Conservation (phyloP, 2,329 filamentous ascomycete genomes). For the Colletotrichum sp. region DNA sequence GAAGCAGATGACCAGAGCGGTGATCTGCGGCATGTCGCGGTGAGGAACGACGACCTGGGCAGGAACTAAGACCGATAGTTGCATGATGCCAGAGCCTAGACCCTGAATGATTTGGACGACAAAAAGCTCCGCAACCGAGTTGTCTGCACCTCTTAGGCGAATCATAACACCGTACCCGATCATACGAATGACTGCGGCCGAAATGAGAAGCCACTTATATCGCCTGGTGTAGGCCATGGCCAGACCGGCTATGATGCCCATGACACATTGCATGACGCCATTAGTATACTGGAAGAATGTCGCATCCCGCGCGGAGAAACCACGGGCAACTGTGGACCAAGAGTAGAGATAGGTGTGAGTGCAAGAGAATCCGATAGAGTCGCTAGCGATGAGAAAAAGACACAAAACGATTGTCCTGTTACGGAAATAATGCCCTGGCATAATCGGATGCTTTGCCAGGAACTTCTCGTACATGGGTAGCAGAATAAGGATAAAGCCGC, state of each 20-base stretch:
- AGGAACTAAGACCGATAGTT: conserved; percentile 37
- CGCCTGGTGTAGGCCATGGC: conserved; percentile 33
- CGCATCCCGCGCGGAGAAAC: conserved; percentile 28
- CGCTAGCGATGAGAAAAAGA: conserved; percentile 25
- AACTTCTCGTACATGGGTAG: conserved; percentile 53
- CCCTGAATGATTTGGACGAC: conserved; percentile 40
- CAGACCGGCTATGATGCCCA: conserved; percentile 43
- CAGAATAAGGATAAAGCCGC: conserved; percentile 51
- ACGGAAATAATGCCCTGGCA: conserved; percentile 45
- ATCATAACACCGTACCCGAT: conserved; percentile 35
- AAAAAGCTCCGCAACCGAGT: conserved; percentile 36
- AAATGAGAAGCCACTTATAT: conserved; percentile 36
- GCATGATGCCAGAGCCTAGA: conserved; percentile 28
- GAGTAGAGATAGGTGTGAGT: conserved; percentile 48
- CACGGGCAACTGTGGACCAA: conserved; percentile 41
- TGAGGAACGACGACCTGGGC: conserved; percentile 28
- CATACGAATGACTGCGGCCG: conserved; percentile 33
- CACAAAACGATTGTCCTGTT: conserved; percentile 27
- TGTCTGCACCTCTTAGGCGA: conserved; percentile 34
- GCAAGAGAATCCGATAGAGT: conserved; percentile 33
- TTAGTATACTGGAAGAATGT: conserved; percentile 37
- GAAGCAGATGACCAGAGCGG: conserved; percentile 35
- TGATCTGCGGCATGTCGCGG: conserved; percentile 33
- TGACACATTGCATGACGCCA: conserved; percentile 41
- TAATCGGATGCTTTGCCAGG: conserved; percentile 50